phyloP scores from a whole-genome alignment of 2,329 filamentous ascomycete species.

The Magnaporthiopsis rhizophila region DNA sequence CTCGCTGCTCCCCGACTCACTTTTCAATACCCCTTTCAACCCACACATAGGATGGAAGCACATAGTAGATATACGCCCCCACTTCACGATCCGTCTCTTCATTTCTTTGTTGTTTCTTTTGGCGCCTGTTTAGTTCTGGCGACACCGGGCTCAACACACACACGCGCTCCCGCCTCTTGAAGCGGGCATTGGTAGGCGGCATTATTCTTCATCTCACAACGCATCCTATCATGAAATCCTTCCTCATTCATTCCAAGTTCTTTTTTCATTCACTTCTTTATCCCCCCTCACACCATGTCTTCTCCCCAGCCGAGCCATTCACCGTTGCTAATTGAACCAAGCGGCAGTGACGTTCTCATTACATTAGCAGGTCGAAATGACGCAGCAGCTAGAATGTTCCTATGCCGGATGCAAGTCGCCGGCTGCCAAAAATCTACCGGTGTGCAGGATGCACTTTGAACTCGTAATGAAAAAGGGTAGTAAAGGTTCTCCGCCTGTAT shows the following conservation, averaged over 20 bases:
- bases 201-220: background rate
- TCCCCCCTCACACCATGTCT: background rate
- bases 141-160: background rate
- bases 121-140: background rate
- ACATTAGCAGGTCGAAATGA: background rate
- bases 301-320: background rate
- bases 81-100: conserved; percentile 14
- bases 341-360: background rate
- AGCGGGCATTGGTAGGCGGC: background rate
- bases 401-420: background rate
- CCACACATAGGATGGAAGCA: background rate
- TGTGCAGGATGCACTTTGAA: background rate
- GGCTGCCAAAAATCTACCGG: background rate
- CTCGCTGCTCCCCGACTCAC: background rate
- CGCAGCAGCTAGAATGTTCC: background rate
- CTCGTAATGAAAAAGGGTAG: background rate
- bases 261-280: background rate
- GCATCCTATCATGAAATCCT: too few species aligned
- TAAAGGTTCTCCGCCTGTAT: background rate
- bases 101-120: conserved; percentile 5
- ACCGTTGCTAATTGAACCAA: background rate
- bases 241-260: background rate
- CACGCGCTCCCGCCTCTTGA: background rate
- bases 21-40: background rate
- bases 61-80: background rate